These are phyloP conservation scores for Ophiocordyceps camponoti-floridani DNA, from an alignment of 2,329 filamentous ascomycete species.

Conservation along the genomic window DNA sequence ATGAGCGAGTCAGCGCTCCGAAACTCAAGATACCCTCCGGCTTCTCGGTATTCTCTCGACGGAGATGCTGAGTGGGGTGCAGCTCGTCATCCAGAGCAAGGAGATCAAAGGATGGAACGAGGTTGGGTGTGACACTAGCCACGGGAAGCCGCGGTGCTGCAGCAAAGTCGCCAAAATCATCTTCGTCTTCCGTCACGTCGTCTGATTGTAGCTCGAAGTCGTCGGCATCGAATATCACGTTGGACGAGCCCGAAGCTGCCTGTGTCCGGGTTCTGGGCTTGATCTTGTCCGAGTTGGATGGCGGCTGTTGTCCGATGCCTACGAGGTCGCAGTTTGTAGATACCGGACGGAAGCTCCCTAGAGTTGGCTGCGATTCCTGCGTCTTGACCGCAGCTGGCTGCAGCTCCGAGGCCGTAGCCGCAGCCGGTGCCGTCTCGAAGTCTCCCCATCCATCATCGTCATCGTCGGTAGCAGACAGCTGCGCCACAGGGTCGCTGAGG, in stretches of 20 bases:
- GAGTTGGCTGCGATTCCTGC: neutral
- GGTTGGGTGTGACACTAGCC: conserved; percentile 2
- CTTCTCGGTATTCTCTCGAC: conserved; percentile 12
- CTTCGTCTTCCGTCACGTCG: conserved; percentile 28
- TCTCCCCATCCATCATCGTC: conserved; percentile 52
- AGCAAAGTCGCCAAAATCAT: conserved; percentile 45
- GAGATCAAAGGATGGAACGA: conserved; percentile 19
- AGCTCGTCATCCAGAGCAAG: conserved; percentile 18
- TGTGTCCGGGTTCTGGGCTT: conserved; percentile 3
- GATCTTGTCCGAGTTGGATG: neutral
- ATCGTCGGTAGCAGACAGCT: conserved; percentile 10
- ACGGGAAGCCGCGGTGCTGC: conserved; percentile 14
- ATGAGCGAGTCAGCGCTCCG: conserved; percentile 18
- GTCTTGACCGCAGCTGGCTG: neutral
- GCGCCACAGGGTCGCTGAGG: conserved; percentile 2
- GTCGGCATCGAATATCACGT: conserved; percentile 50
- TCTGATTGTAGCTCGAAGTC: conserved; percentile 26
- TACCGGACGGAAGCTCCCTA: too few relatives aligned
- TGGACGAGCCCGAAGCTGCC: conserved; percentile 18
- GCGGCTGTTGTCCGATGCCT: neutral
- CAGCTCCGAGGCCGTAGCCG: neutral
- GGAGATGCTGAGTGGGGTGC: conserved; percentile 4
- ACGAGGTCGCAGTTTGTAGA: neutral
- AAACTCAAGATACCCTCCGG: conserved; percentile 13
- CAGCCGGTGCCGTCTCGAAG: conserved; percentile 33